Conservation (phyloP, 2,329 filamentous ascomycete species). For the Talaromyces sp. region DNA sequence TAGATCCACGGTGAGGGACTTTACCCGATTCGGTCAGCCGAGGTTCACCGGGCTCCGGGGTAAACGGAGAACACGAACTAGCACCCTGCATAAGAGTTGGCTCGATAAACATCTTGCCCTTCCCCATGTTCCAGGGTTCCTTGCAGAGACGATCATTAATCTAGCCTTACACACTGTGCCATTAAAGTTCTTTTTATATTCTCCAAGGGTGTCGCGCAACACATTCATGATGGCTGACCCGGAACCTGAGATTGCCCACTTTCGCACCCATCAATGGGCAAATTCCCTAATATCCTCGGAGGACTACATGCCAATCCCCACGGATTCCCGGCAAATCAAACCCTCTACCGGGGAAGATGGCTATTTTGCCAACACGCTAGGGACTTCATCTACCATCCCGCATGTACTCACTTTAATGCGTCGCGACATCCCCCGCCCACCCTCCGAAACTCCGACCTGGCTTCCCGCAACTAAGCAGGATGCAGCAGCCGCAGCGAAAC, state of each 20-base stretch:
- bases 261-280: conserved; percentile 34
- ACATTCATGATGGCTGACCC: conserved; percentile 18
- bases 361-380: conserved; percentile 45
- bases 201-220: not conserved
- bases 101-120: not conserved
- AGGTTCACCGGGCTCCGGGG: conserved; percentile 10
- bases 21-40: conserved; percentile 13
- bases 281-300: conserved; percentile 34
- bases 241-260: conserved; percentile 24
- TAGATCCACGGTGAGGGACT: no score
- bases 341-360: conserved; percentile 46
- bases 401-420: conserved; percentile 44
- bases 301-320: conserved; percentile 42
- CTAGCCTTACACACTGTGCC: not conserved
- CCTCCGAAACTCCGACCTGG: conserved; percentile 26
- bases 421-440: conserved; percentile 27
- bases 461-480: conserved; percentile 28
- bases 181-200: no score
- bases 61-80: not conserved
- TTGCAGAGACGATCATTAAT: not conserved
- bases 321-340: conserved; percentile 45
- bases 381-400: conserved; percentile 44
- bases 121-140: not conserved
- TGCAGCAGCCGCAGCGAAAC: conserved; percentile 24
- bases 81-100: not conserved